These are phyloP conservation scores for Monosporascus sp. DNA, from an alignment of 2,329 filamentous ascomycete species.

Conservation along the genomic window DNA sequence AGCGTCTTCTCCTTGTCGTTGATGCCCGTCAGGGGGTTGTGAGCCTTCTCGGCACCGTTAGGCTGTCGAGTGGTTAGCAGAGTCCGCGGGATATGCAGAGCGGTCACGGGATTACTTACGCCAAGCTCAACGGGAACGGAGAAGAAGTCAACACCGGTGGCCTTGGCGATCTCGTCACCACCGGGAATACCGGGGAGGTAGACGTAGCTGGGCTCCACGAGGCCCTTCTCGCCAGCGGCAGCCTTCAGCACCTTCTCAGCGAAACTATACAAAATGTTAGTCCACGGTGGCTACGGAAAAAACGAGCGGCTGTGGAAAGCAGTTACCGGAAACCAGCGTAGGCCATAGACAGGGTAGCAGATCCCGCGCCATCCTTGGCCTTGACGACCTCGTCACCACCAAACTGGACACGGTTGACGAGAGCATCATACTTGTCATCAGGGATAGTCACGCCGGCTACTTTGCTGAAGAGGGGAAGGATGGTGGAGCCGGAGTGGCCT, in stretches of 20 bases:
- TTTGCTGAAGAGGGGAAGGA: conserved; percentile 95
- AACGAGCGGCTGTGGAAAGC: not conserved
- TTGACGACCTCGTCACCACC: conserved; percentile 96
- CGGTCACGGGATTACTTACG: conserved; percentile 51
- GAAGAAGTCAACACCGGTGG: conserved; percentile 87
- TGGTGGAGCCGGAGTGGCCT: conserved; percentile 96
- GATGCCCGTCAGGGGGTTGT: conserved; percentile 70
- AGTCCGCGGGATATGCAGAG: conserved; percentile 3
- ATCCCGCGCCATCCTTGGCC: conserved; percentile 88
- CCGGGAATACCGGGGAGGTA: conserved; percentile 88
- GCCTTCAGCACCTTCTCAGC: conserved; percentile 92
- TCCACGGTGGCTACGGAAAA: not conserved
- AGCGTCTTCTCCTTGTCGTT: conserved; percentile 87
- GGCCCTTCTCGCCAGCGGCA: conserved; percentile 79
- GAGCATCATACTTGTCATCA: conserved; percentile 79
- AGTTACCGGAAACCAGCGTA: conserved; percentile 86
- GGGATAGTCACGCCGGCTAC: conserved; percentile 77
- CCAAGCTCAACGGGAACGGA: conserved; percentile 93
- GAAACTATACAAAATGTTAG: conserved; percentile 53
- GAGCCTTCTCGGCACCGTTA: conserved; percentile 79
- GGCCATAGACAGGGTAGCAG: conserved; percentile 90
- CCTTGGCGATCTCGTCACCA: conserved; percentile 79
- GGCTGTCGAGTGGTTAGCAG: conserved; percentile 45
- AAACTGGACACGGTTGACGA: conserved; percentile 95
- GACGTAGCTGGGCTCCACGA: conserved; percentile 92